These are phyloP conservation scores for Thermoascus crustaceus DNA, from an alignment of 2,329 filamentous ascomycete species.

Conservation along the genomic window DNA sequence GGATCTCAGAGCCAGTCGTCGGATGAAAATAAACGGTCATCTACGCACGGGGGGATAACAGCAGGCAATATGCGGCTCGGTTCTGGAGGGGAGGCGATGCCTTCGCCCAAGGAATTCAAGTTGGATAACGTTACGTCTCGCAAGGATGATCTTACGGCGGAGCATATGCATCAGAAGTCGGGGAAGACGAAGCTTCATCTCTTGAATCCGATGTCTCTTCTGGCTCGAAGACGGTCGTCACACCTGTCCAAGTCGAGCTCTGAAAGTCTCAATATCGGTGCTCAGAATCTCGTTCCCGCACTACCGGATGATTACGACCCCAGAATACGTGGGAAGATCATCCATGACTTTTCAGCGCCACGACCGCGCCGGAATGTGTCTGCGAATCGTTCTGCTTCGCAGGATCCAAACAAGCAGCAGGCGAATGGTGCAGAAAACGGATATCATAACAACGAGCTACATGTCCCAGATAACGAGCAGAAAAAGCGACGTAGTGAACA, in stretches of 20 bases:
- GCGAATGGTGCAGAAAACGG: too few species aligned
- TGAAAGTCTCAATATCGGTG: conserved; percentile 45
- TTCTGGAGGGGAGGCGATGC: conserved; percentile 12
- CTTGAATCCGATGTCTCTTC: conserved; percentile 53
- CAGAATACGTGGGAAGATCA: conserved; percentile 53
- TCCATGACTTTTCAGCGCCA: conserved; percentile 59
- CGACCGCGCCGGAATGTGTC: conserved; percentile 33
- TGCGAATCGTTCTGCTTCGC: conserved; percentile 6
- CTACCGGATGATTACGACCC: conserved; percentile 56
- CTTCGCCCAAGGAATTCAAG: conserved; percentile 19
- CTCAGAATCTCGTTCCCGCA: conserved; percentile 41
- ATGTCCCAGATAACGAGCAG: too few species aligned
- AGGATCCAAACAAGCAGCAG: conserved; percentile 11
- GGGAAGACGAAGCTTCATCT: conserved; percentile 48
- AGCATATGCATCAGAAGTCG: conserved; percentile 23
- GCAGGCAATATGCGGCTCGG: conserved; percentile 21
- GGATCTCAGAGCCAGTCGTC: conserved; percentile 14
- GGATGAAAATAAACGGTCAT: conserved; percentile 22
- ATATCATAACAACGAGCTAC: too few species aligned
- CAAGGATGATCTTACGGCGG: conserved; percentile 18
- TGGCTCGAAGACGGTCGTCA: conserved; percentile 49
- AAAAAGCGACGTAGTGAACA: conserved; percentile 35
- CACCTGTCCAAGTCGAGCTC: conserved; percentile 41
- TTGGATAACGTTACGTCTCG: conserved; percentile 15
- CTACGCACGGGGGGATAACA: conserved; percentile 16